Evolutionary conservation across 169 alveolate genomes (phyloP), one percentile per base, ranked within the genome.

Genomic region (Plasmodium malariae): DNA sequence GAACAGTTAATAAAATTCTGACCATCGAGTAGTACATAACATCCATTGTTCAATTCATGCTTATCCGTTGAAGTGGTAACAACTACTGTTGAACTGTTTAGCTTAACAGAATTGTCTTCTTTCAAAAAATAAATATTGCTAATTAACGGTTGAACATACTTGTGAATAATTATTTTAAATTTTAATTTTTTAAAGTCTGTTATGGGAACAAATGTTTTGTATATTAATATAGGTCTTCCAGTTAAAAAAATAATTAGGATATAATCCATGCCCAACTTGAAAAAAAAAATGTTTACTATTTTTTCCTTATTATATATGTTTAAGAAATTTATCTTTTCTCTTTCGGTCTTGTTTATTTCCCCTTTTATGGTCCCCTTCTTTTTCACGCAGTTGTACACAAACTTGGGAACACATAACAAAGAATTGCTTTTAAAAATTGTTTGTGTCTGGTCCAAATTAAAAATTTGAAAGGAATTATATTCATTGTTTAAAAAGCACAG

Each of bases 171-270:
- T 5, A 78, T 63, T 63, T 78, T 65, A 36, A 78, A 78, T 36
- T 78, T 78, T 28, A 78, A 21, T 5, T 19, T 60, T 4, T 6
- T 32, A 1, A 78, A 30, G 5, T 45, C 37, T 12, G n/a, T 11
- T 7, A 48, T 12, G 7, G 37, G 5, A 54, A 51, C 9, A 28
- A 78, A 21, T 3, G 71, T 43, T 62, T 78, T 78, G 55, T 78
- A 78, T 11, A 78, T 78, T 55, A 78, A 36, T 0, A 78, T 78
- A 12, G 89, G 89, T 48, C 89, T 78, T 1, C 89, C 89, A 12
- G 89, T 78, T 28, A 78, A 36, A 55, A 78, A 78, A 12, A 78
- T 24, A 7, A 48, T 78, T 78, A 78, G 30, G n/a, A 78, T 2
- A 55, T 78, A 78, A n/a, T 62, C 59, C 28, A 34, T 34, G n/a